Percentiles rank a stretch among this genome's conserved stretches.
Evolutionary conservation across 257 asterid genomes (phyloP).

Genomic region (Ilex aquifolium): DNA sequence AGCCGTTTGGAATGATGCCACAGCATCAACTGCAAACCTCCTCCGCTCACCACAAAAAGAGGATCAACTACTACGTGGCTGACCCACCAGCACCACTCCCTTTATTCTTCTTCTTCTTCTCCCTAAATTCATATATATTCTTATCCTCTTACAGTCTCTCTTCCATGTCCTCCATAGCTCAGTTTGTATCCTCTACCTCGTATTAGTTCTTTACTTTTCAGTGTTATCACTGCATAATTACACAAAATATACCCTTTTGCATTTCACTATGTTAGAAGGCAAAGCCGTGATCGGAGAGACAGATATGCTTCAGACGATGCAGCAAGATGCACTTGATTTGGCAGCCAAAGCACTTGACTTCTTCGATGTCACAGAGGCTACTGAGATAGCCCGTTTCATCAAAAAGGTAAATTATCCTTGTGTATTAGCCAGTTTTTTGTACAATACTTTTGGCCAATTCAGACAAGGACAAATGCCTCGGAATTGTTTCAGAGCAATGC

Average conservation of each 20-base stretch:
- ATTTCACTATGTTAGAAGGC: slow-evolving; percentile 58
- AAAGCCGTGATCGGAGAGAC: slow-evolving; percentile 80
- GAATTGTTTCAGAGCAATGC: no score
- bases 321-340: slow-evolving; percentile 66
- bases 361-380: slow-evolving; percentile 82
- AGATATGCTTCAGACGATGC: slow-evolving; percentile 68
- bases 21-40: slow-evolving; percentile 16
- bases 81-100: slow-evolving; percentile 13
- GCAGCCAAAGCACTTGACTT: slow-evolving; percentile 83
- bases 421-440: background rate
- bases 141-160: no score
- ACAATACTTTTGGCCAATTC: background rate
- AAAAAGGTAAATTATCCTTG: slow-evolving; percentile 40
- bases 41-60: slow-evolving; percentile 37
- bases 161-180: background rate
- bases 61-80: slow-evolving; percentile 27
- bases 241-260: background rate
- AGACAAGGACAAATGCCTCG: no score
- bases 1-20: slow-evolving; percentile 27
- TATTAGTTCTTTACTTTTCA: no score
- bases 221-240: background rate
- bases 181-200: slow-evolving; percentile 16
- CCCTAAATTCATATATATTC: no score
- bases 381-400: slow-evolving; percentile 70
- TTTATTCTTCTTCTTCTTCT: background rate